Evolutionary conservation across 2,329 filamentous ascomycete species (phyloP).

Genomic region (Pestalotiopsis sp.): DNA sequence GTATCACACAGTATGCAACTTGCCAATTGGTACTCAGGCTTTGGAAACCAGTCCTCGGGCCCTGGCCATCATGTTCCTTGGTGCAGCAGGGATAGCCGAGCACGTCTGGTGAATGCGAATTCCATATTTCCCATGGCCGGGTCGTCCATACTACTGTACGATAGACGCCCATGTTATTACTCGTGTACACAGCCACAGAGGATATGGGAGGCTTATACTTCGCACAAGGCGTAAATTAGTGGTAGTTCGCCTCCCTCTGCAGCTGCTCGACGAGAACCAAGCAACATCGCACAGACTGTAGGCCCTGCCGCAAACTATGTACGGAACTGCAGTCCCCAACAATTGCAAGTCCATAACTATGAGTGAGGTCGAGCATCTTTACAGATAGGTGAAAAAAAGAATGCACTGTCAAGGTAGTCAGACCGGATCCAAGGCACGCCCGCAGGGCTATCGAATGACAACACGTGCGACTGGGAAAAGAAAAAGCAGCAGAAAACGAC

Average conservation of each 20-base stretch:
- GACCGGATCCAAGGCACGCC: not conserved
- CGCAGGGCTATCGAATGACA: conserved; percentile 8
- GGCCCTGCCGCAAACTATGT: too few species aligned
- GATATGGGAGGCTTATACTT: too few species aligned
- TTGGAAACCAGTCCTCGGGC: not conserved
- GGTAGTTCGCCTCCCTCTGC: too few species aligned
- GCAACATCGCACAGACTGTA: too few species aligned
- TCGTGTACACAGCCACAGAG: not conserved
- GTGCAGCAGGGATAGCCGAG: not conserved
- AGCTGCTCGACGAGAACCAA: too few species aligned
- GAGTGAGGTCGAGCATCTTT: too few species aligned
- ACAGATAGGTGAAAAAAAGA: not conserved
- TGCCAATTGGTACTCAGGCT: not conserved
- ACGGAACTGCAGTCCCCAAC: not conserved
- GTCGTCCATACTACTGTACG: not conserved
- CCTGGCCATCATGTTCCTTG: not conserved
- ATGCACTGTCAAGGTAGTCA: too few species aligned
- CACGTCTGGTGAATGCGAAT: not conserved
- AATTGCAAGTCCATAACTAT: not conserved
- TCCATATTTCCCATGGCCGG: not conserved
- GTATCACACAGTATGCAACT: not conserved
- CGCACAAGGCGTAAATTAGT: too few species aligned
- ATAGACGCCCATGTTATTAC: not conserved
- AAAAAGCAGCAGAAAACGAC: too few species aligned
- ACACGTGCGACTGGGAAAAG: not conserved